Conservation (phyloP, 257 asterid species). For the Euphrasia confusa region DNA sequence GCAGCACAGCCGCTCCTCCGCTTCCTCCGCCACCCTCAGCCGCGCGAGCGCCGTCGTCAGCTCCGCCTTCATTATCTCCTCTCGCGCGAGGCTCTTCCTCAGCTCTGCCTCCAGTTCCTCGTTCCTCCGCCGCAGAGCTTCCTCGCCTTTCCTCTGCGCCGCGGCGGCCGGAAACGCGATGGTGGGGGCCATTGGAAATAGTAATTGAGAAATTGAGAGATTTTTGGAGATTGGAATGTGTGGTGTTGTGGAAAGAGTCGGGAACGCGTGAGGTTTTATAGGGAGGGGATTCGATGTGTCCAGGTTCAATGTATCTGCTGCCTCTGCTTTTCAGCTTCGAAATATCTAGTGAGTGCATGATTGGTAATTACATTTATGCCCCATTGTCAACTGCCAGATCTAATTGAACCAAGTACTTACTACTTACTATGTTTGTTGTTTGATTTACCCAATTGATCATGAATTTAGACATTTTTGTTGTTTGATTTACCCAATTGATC, state of each 20-base stretch:
- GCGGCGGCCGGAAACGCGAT: constrained; percentile 27
- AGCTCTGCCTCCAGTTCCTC: constrained; percentile 66
- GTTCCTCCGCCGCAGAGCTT: constrained; percentile 49
- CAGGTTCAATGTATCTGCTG: constrained; percentile 65
- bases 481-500: too few relatives aligned
- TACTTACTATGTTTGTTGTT: too few relatives aligned
- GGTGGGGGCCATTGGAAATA: constrained; percentile 37
- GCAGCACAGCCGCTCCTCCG: constrained; percentile 76
- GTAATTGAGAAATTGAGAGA: neutral
- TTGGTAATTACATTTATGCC: too few relatives aligned
- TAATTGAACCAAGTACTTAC: too few relatives aligned
- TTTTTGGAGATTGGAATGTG: neutral
- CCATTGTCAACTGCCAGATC: too few relatives aligned
- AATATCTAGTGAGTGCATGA: too few relatives aligned
- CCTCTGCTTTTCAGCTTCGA: neutral
- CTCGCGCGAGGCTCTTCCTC: constrained; percentile 51
- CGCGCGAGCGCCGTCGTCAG: constrained; percentile 36
- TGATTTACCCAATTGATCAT: too few relatives aligned
- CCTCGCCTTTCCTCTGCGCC: constrained; percentile 25
- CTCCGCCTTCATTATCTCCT: constrained; percentile 51
- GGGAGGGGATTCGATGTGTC: constrained; percentile 32
- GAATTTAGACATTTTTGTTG: too few relatives aligned
- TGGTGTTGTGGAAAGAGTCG: neutral
- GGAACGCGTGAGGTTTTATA: constrained; percentile 32
- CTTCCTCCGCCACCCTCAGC: constrained; percentile 78